phyloP scores from a whole-genome alignment of 2,329 filamentous ascomycete genomes.

The Aureobasidium subglaciale region DNA sequence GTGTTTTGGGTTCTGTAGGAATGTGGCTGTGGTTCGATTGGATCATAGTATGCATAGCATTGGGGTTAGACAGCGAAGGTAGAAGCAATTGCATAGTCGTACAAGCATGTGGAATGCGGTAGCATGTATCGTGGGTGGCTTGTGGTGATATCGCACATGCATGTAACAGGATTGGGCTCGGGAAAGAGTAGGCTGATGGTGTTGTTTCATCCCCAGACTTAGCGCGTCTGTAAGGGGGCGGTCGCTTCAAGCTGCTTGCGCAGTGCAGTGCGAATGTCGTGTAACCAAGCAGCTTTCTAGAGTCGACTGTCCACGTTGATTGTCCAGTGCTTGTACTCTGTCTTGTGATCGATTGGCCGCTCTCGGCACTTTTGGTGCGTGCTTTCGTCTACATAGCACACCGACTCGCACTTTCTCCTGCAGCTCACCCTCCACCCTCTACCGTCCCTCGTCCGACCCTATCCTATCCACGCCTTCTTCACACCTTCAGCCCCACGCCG shows the following conservation, averaged over 20 bases:
- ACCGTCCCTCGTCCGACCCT: neutral
- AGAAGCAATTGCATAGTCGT: neutral
- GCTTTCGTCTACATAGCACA: constrained; percentile 1
- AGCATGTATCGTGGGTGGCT: neutral
- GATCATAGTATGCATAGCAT: neutral
- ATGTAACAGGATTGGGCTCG: neutral
- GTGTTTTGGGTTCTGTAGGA: neutral
- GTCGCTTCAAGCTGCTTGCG: neutral
- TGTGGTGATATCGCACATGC: neutral
- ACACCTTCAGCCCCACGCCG: neutral
- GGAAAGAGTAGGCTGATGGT: neutral
- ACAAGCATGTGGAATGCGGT: neutral
- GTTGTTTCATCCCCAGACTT: constrained; percentile 6
- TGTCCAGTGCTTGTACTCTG: too few species aligned
- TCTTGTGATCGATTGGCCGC: constrained; percentile 1
- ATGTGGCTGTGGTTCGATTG: neutral
- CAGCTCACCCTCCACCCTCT: constrained; percentile 1
- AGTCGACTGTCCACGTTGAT: too few species aligned
- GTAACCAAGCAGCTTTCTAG: neutral
- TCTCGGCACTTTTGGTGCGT: neutral
- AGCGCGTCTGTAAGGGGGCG: constrained; percentile 1
- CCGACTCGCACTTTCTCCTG: constrained; percentile 1
- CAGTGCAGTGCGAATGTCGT: too few species aligned
- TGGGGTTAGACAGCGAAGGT: neutral
- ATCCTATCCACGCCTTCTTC: neutral